A percentile compares a stretch with the other conserved stretches of the same genome.
Conservation (phyloP, 805 yeast species). For the Wickerhamomyces canadensis region DNA sequence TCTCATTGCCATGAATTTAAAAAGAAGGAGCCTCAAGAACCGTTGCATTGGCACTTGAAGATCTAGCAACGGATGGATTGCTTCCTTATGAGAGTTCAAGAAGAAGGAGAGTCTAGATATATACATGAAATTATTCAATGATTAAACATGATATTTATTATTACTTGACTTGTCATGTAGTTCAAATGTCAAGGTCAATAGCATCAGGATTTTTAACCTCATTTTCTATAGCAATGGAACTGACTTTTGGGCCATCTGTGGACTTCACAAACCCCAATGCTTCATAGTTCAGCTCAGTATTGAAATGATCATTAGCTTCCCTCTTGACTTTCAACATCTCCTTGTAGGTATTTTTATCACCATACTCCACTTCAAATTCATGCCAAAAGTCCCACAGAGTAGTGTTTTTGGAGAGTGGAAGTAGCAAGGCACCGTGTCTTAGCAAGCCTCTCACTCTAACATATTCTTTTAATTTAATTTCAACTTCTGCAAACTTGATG, state of each 20-base stretch:
- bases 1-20: too few species aligned
- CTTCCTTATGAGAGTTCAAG: too few species aligned
- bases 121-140: too few species aligned
- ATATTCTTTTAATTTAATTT: constrained; percentile 44
- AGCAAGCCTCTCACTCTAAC: constrained; percentile 60
- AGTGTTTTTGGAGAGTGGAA: constrained; percentile 28
- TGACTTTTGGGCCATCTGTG: constrained; percentile 30
- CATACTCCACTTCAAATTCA: constrained; percentile 64
- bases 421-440: constrained; percentile 44
- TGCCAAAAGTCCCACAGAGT: constrained; percentile 68
- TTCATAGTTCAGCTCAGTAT: constrained; percentile 23
- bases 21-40: too few species aligned
- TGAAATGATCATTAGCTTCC: constrained; percentile 25
- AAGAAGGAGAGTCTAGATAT: too few species aligned
- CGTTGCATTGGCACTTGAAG: too few species aligned
- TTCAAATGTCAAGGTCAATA: constrained; percentile 47
- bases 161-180: neutral
- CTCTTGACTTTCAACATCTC: constrained; percentile 65
- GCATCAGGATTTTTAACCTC: constrained; percentile 46
- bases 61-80: too few species aligned
- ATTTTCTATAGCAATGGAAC: constrained; percentile 16
- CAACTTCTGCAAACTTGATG: constrained; percentile 52
- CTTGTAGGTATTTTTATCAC: constrained; percentile 66
- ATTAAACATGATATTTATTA: neutral
- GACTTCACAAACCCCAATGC: constrained; percentile 47